Evolutionary conservation across 2,329 filamentous ascomycete genomes (phyloP), one percentile per base, ranked within the genome.

Genomic region (Aspergillus tubingensis): DNA sequence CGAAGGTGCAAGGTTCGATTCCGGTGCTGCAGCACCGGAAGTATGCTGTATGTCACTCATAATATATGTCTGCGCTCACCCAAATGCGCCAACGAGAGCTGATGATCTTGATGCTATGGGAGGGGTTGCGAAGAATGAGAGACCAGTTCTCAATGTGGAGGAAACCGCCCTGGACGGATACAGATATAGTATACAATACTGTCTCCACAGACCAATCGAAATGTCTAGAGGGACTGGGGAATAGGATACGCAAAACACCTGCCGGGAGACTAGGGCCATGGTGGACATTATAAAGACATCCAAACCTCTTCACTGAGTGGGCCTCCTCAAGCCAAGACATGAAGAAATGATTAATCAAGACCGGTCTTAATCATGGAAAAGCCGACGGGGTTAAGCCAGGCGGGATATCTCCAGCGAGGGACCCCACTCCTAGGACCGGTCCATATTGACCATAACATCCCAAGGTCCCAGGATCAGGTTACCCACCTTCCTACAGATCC

Each of bases 1-100:
- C 48, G 58, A 57, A 19, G 54, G 58, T 15, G 48, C 48, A 15
- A 49, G 27, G 19, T 56, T 61, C 15, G 54, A 39, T 39, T 58
- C 48, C 41, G 52, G 48, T 43, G 61, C 51, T 3, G 55, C 15
- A 36, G 51, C 30, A 44, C 30, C 53, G 30, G 30, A 36, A 38
- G 44, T 55, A 36, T 61, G 52, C 11, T 54, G 38, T 30, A 7
- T 2, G 2, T 47, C 39, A 17, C 53, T 62, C 58, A 60, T 60
- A 11, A 36, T 44, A 5, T 5, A 36, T 15, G 53, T 30, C 38
- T 10, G 47, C 47, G 47, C 47, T 50, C 47, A 19, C 47, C 8
- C 25, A 17, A 25, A 25, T 15, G 47, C 47, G n/a, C 47, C 5
- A 48, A n/a, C 13, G 25, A 27, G 25, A 27, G 25, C 25, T 27